Conservation (phyloP, 257 asterid genomes). For the Misopates orontium region DNA sequence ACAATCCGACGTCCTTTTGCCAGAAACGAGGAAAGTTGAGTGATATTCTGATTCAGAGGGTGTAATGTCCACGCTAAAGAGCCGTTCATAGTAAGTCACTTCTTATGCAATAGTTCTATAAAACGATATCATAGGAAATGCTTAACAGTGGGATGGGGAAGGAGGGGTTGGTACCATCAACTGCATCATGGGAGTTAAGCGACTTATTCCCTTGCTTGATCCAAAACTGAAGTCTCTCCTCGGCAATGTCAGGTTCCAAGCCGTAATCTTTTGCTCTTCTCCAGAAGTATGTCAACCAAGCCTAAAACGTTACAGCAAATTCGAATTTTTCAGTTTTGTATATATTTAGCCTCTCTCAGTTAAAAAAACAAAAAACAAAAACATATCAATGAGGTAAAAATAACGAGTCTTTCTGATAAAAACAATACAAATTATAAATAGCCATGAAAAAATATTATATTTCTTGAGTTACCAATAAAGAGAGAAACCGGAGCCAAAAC, state of each 20-base stretch:
- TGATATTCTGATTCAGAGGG: background rate
- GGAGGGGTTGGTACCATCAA: slow-evolving; percentile 49
- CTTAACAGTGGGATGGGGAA: background rate
- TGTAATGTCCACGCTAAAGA: too few species aligned
- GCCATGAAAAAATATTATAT: too few species aligned
- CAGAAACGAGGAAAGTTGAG: too few species aligned
- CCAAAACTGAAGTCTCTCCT: slow-evolving; percentile 74
- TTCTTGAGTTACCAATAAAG: too few species aligned
- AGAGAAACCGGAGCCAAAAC: too few species aligned
- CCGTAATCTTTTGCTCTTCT: slow-evolving; percentile 74
- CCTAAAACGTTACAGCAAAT: slow-evolving; percentile 38
- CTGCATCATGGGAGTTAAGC: slow-evolving; percentile 77
- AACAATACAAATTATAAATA: background rate
- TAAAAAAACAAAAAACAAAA: background rate
- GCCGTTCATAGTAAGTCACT: background rate
- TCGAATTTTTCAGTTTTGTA: background rate
- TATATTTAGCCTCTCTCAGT: too few species aligned
- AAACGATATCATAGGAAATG: too few species aligned
- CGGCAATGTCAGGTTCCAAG: slow-evolving; percentile 71
- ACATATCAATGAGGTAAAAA: background rate
- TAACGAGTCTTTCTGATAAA: background rate
- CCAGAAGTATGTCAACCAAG: slow-evolving; percentile 86
- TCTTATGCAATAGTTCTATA: background rate
- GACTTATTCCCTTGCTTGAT: slow-evolving; percentile 50
- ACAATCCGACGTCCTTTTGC: background rate